Conservation (phyloP, 2,329 filamentous ascomycete genomes). For the Ascochyta rabiei region DNA sequence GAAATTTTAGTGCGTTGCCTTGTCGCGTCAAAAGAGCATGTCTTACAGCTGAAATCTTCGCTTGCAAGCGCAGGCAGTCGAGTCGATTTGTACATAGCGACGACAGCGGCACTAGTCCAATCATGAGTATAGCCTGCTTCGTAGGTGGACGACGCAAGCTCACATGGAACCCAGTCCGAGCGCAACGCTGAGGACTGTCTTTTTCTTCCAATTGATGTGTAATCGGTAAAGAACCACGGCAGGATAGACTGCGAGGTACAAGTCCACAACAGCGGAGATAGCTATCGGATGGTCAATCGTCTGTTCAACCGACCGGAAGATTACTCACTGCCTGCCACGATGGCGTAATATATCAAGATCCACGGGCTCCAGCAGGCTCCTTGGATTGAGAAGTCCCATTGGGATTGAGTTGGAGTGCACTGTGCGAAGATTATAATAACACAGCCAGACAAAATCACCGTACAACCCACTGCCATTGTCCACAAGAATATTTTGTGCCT, state of each 20-base stretch:
- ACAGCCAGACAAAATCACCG: slow-evolving; percentile 42
- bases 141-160: neutral
- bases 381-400: slow-evolving; percentile 48
- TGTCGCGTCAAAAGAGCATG: slow-evolving; percentile 4
- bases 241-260: slow-evolving; percentile 54
- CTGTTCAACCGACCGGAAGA: too few relatives aligned
- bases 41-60: slow-evolving; percentile 42
- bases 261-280: slow-evolving; percentile 35
- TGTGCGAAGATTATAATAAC: slow-evolving; percentile 53
- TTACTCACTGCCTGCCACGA: too few relatives aligned
- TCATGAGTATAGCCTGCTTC: neutral
- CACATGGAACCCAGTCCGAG: slow-evolving; percentile 27
- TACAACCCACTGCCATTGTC: slow-evolving; percentile 34
- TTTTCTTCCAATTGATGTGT: slow-evolving; percentile 50
- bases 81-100: slow-evolving; percentile 44
- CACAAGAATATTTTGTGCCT: slow-evolving; percentile 48
- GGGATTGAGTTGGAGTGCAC: slow-evolving; percentile 49
- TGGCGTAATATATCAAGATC: neutral
- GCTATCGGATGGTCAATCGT: too few relatives aligned
- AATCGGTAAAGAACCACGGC: slow-evolving; percentile 47
- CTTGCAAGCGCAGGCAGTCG: slow-evolving; percentile 10
- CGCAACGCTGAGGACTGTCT: slow-evolving; percentile 48
- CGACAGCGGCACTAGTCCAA: slow-evolving; percentile 26
- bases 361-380: slow-evolving; percentile 45
- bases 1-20: neutral